Evolutionary conservation across 106 monocot species (phyloP), one percentile per base, ranked within the genome.

Genomic region (Dioscorea dumetorum): DNA sequence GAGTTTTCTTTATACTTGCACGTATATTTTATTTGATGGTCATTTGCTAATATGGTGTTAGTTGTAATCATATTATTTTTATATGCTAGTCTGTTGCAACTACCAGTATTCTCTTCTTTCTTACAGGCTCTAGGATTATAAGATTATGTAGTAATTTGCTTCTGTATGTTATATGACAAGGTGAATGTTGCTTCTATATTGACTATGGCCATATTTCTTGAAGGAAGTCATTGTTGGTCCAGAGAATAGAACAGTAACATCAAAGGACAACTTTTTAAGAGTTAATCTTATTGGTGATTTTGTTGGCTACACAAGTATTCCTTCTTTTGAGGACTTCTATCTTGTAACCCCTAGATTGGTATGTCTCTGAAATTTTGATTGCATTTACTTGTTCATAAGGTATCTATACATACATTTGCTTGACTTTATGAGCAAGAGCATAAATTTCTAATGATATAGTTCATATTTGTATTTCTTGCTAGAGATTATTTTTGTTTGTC

Each of bases 261-360:
- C 95, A 28, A 72, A 54, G n/a, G 95, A 95, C 72, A 91, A 82
- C 24, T 91, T 91, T 69, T 70, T 95, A 54, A 85, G 95, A 74
- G 95, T 91, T 70, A 95, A 88, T 63, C 81, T 95, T 60, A 67
- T 95, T 70, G 95, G 95, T 71, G 95, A 95, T 80, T 95, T 84
- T 88, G 83, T 75, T 76, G 91, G 91, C 53, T 95, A 91, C 74
- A 88, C 88, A 64, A 91, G 84, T 71, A 71, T 95, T 19, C 95
- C 91, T 57, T 91, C 88, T 16, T 91, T 95, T 76, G 95, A 95
- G 57, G 86, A 91, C 61, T 88, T 88, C 50, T 95, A 95, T 65
- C 91, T 95, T 69, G 95, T 95, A 58, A 89, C 81, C 13, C 95
- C 95, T 52, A 58, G 91, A 67, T 33, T 65, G 88, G 95, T 95